Evolutionary conservation across 805 yeast genomes (phyloP), one percentile per base, ranked within the genome.

Genomic region (Cyberlindnera maclurae): DNA sequence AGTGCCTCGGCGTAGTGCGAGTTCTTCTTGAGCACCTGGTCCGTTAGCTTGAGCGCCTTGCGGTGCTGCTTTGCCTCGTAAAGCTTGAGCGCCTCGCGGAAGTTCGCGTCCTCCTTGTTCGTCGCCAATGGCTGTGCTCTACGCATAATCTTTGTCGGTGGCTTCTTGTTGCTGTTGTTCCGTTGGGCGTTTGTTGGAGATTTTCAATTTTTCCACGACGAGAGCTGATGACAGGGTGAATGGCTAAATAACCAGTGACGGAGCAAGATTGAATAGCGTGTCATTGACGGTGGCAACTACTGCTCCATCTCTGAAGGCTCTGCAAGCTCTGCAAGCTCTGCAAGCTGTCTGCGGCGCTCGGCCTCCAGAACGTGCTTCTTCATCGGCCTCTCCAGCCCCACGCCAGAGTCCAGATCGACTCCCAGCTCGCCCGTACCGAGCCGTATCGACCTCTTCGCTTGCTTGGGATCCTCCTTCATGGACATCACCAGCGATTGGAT

Each of bases 51-150:
- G 51, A 89, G 62, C 1, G 96, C 77, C 53, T 90, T 88, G 57
- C 85, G 85, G 67, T 89, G 89, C 59, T 87, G 88, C 58, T 85
- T 87, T 34, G 71, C 58, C 56, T 93, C 97, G 54, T 87, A 93
- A 24, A 84, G 70, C 50, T 77, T 77, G 52, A 93, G 69, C 1
- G 96, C 96, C 49, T 82, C 84, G 42, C 81, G 72, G 65, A 90
- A 88, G 46, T 75, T 75, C 26, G 71, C 68, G 40, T 83, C 90
- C 47, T 87, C 95, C 58, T 84, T 86, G 60, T 58, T 44, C 57
- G 60, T 40, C 55, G 57, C 33, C 33, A 40, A 34, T 33, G 49
- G 49, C 38, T 43, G 51, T 4, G 36, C 45, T 13, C 46, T 36
- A 20, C 44, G 37, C 30, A 44, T 67, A 56, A 38, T 70, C 6